Base-by-base conservation (phyloP, 2,329 filamentous ascomycete species). In the Apiospora pterosperma region DNA sequence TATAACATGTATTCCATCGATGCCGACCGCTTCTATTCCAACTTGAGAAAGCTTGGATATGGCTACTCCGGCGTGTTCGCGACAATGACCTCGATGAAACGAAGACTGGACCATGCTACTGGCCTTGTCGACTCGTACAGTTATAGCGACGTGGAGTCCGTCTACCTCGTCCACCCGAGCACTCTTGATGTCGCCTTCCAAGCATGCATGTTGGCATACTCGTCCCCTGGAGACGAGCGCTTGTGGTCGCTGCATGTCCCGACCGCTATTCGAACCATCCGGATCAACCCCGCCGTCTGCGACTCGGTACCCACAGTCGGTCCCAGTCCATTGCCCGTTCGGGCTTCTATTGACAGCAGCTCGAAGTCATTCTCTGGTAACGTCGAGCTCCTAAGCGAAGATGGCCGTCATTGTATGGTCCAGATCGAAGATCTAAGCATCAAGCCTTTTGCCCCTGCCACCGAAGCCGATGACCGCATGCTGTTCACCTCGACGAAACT, bases 131-230 rank as follows among this genome's bases (percentile, higher is more conserved):
- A 44, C 36, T 62, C 59, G 5, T 64, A 63, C 58, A 3, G 38
- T 19, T 63, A 64, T n/a, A n/a, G 12, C 21, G n/a, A 44, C 42
- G 25, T 68, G 0, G 0, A 78, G 62, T 70, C 73, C 21, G 69
- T 73, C 1, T 72, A 77, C 52, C 72, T 48, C 8, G 59, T 75
- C 11, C 74, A 78, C 62, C 76, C 76, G 1, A 70, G 67, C 1
- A 55, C 66, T 12, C 65, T 77, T 1, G 76, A 78, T 55, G 70
- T 67, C 19, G 72, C 72, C 1, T 67, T 78, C 16, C 76, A 78
- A 59, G 66, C 71, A 0, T 65, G 73, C 21, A 55, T 76, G 23
- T 67, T 71, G 2, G 76, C 77, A 2, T 68, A 69, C 55, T 68
- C 67, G 25, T 73, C 70, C 34, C 76, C 76, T 1, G 65, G 67